These are phyloP conservation scores for Coemansia interrupta DNA, from an alignment of 192 early-diverging fungal species.

Conservation along the genomic window DNA sequence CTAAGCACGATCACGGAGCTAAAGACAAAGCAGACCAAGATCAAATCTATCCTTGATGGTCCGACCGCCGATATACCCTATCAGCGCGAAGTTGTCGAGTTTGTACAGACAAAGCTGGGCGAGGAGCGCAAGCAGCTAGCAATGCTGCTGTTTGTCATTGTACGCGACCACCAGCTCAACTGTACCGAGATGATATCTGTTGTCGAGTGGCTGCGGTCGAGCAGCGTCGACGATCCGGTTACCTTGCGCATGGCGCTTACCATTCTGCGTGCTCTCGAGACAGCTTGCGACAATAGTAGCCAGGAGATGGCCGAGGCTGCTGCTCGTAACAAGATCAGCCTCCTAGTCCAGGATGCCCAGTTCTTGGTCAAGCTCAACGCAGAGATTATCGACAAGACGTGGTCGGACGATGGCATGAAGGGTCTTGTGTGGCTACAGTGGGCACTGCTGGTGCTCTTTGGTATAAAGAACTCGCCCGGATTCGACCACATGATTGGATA, in stretches of 20 bases:
- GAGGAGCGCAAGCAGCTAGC: conserved; percentile 50
- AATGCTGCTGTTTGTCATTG: conserved; percentile 42
- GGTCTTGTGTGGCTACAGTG: conserved; percentile 61
- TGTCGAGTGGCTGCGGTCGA: conserved; percentile 41
- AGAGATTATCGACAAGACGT: conserved; percentile 41
- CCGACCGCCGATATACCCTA: conserved; percentile 53
- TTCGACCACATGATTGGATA: conserved; percentile 48
- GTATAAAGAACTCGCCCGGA: conserved; percentile 47
- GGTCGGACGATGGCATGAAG: conserved; percentile 49
- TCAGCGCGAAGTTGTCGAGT: conserved; percentile 39
- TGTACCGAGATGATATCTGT: conserved; percentile 29
- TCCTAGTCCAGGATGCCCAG: conserved; percentile 39
- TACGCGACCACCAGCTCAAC: conserved; percentile 44
- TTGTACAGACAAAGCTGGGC: conserved; percentile 34
- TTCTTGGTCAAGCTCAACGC: conserved; percentile 37
- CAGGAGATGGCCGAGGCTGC: conserved; percentile 32
- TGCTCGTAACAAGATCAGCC: conserved; percentile 42
- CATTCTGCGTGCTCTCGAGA: conserved; percentile 33
- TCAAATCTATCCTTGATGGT: conserved; percentile 51
- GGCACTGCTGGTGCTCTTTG: conserved; percentile 55
- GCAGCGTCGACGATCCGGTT: conserved; percentile 35
- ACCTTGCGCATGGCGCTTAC: conserved; percentile 37
- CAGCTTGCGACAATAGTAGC: conserved; percentile 19
- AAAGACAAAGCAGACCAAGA: conserved; percentile 46
- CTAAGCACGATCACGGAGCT: conserved; percentile 53